Evolutionary conservation across 2,329 filamentous ascomycete genomes (phyloP).

Genomic region (Knufia petricola): DNA sequence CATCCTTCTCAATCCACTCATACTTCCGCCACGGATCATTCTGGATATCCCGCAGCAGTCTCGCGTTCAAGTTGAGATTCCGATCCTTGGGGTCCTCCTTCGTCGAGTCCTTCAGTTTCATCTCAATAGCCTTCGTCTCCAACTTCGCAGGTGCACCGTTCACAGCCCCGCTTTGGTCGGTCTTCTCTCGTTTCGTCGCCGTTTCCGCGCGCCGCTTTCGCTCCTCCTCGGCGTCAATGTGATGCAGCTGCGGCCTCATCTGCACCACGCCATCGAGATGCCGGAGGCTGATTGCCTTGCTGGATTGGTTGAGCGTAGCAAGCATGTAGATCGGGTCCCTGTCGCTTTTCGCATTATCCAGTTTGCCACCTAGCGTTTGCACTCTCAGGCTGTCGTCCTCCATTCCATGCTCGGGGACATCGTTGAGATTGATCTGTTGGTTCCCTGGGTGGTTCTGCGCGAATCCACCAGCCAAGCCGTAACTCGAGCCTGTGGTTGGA

Average conservation of each 20-base stretch:
- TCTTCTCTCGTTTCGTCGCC: constrained; percentile 32
- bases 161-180: constrained; percentile 31
- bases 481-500: constrained; percentile 58
- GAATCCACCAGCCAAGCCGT: constrained; percentile 65
- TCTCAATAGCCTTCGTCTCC: constrained; percentile 68
- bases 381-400: constrained; percentile 60
- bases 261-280: constrained; percentile 75
- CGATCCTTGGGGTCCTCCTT: constrained; percentile 38
- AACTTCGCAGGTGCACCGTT: constrained; percentile 18
- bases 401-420: constrained; percentile 48
- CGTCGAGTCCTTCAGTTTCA: constrained; percentile 66
- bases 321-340: constrained; percentile 75
- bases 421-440: constrained; percentile 15
- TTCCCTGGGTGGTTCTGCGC: constrained; percentile 44
- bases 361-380: constrained; percentile 79
- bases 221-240: constrained; percentile 76
- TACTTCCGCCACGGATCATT: constrained; percentile 72
- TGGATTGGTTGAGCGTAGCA: constrained; percentile 60
- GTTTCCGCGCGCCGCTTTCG: constrained; percentile 45
- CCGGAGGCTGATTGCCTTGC: constrained; percentile 45
- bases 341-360: constrained; percentile 52
- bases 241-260: constrained; percentile 83
- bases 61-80: constrained; percentile 60
- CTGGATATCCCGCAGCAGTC: constrained; percentile 68
- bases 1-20: constrained; percentile 73